Percentiles rank a stretch among this genome's conserved stretches.
These are phyloP conservation scores for Phaeosphaeria sp. DNA, from an alignment of 2,329 filamentous ascomycete genomes.

Conservation along the genomic window DNA sequence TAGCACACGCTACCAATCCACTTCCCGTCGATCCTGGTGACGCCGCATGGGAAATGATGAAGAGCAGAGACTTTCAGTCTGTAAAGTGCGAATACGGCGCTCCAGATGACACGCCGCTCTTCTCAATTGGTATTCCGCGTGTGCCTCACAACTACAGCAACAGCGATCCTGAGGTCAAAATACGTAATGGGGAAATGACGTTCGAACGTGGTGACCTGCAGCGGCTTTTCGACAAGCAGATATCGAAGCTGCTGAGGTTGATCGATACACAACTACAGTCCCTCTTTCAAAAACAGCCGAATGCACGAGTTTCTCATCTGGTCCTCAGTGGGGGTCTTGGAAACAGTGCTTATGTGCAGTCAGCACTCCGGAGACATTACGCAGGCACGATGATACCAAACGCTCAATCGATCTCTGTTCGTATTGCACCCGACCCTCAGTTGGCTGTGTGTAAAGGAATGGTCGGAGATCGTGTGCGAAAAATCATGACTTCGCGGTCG, in stretches of 20 bases:
- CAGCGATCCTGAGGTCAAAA: slow-evolving; percentile 33
- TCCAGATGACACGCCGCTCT: slow-evolving; percentile 44
- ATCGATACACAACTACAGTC: slow-evolving; percentile 44
- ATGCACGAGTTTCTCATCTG: slow-evolving; percentile 43
- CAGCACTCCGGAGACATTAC: slow-evolving; percentile 43
- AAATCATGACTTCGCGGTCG: slow-evolving; percentile 50
- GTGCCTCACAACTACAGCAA: slow-evolving; percentile 42
- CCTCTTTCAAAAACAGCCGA: slow-evolving; percentile 35
- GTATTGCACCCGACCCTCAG: slow-evolving; percentile 57
- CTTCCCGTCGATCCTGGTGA: slow-evolving; percentile 41
- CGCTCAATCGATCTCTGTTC: slow-evolving; percentile 32
- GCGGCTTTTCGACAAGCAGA: slow-evolving; percentile 45
- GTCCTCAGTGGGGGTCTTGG: slow-evolving; percentile 53
- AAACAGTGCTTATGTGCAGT: slow-evolving; percentile 51
- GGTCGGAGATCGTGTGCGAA: slow-evolving; percentile 59
- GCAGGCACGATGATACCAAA: slow-evolving; percentile 29
- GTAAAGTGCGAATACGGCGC: slow-evolving; percentile 51
- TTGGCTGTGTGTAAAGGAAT: slow-evolving; percentile 63
- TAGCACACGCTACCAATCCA: slow-evolving; percentile 31
- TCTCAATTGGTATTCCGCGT: slow-evolving; percentile 45
- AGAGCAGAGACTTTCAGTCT: slow-evolving; percentile 48
- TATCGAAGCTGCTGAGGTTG: slow-evolving; percentile 42
- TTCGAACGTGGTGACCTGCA: slow-evolving; percentile 44
- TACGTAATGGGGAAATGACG: slow-evolving; percentile 43
- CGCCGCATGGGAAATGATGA: slow-evolving; percentile 51